Evolutionary conservation across 495 filamentous ascomycete species (phyloP), one percentile per base, ranked within the genome.

Genomic region (Saxophila tyrrhenica): DNA sequence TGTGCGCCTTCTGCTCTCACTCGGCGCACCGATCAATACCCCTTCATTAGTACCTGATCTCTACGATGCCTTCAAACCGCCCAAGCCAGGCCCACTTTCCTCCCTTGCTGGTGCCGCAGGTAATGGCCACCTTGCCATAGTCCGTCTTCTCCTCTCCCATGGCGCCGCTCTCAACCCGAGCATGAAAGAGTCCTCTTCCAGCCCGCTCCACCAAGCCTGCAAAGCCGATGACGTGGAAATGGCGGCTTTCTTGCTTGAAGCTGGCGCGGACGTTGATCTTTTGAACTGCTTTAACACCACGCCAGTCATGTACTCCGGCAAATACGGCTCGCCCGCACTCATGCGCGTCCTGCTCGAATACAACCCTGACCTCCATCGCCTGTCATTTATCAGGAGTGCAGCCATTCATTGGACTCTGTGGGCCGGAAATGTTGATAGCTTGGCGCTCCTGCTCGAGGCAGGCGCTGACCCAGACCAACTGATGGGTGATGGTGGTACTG

Each of bases 1-100:
- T 24, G 54, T 61, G 49, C 51, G 47, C 23, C 50, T 57, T 17
- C 58, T 61, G 2, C 49, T 61, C 50, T 19, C 19, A 8, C 54
- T 57, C 32, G 58, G 58, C 45, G 58, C 50, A 3, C 22, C 35
- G 5, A 44, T 57, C 38, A 51, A 61, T 50, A 35, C 49, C 7
- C 32, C 49, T 35, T 50, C 32, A 1, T 29, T 54, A 10, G 45
- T 61, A 23, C n/a, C 8, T n/a, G 44, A 19, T 17, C 50, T 61
- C 38, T 61, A 57, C 58, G 54, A 61, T 17, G 24, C 50, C 32
- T 61, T 61, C 58, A 61, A 57, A 51, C 58, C 58, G 22, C 25
- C 58, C 22, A 61, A 61, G 41, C 45, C 58, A 10, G 58, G 58
- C 29, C 15, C 16, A 2, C 55, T 61, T 1, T 54, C 60, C 3